A percentile compares a stretch with the other conserved stretches of the same genome.
These are phyloP conservation scores for Cystoderma amianthinum DNA, from an alignment of 768 basidiomycete genomes.

Conservation along the genomic window DNA sequence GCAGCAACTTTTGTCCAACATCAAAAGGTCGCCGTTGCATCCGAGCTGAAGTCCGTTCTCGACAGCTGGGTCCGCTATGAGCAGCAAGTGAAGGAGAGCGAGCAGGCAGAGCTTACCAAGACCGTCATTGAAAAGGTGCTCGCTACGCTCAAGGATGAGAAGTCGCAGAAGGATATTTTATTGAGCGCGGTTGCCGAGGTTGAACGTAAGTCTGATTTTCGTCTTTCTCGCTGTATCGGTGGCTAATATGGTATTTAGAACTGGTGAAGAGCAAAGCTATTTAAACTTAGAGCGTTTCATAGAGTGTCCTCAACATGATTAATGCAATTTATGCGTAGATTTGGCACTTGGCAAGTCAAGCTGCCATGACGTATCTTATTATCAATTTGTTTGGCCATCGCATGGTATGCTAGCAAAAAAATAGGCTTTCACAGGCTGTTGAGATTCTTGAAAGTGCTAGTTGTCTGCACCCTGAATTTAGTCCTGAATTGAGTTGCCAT, in stretches of 20 bases:
- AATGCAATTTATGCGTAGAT: too few relatives aligned
- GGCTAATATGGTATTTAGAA: constrained; percentile 32
- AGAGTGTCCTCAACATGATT: too few relatives aligned
- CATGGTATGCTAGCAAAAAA: too few relatives aligned
- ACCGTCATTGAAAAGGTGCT: constrained; percentile 85
- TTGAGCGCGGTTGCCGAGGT: constrained; percentile 77
- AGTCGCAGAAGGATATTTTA: constrained; percentile 82
- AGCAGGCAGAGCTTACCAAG: constrained; percentile 90
- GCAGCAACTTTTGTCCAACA: constrained; percentile 83
- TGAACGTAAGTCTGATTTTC: constrained; percentile 65
- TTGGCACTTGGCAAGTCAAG: too few relatives aligned
- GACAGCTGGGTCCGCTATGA: constrained; percentile 99
- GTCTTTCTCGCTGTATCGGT: not conserved
- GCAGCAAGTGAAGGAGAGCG: constrained; percentile 93
- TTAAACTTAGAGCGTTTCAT: too few relatives aligned
- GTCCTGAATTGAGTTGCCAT: too few relatives aligned
- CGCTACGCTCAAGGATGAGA: constrained; percentile 78
- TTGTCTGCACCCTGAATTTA: too few relatives aligned
- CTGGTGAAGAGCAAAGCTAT: constrained; percentile 91
- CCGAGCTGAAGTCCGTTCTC: constrained; percentile 90
- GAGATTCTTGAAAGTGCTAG: too few relatives aligned
- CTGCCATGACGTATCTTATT: too few relatives aligned
- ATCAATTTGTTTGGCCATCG: too few relatives aligned
- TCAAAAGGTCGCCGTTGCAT: constrained; percentile 80
- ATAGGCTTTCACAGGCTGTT: too few relatives aligned